Conservation (phyloP, 2,329 filamentous ascomycete species). For the Sporothrix dimorphospora region DNA sequence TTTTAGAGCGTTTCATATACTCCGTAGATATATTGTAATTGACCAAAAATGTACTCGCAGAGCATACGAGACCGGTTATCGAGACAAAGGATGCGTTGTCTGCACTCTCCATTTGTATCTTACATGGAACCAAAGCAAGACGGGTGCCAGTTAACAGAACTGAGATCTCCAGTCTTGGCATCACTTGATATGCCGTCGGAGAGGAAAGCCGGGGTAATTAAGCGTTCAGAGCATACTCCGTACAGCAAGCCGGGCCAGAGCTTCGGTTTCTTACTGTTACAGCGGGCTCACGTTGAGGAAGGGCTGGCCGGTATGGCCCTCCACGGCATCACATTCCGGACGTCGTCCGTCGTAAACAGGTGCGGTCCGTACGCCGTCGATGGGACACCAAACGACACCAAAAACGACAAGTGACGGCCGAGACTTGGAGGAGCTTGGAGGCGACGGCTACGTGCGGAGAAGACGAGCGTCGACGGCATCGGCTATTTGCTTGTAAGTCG, state of each 20-base stretch:
- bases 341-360: no score
- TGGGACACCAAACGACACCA: not conserved
- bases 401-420: constrained; percentile 6
- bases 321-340: no score
- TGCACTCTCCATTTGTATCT: not conserved
- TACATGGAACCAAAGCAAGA: not conserved
- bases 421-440: not conserved
- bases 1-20: no score
- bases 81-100: not conserved
- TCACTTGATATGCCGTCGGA: not conserved
- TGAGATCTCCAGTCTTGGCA: constrained; percentile 12
- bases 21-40: no score
- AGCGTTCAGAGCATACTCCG: not conserved
- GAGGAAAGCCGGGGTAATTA: no score
- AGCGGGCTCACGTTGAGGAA: no score
- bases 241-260: no score
- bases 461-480: not conserved
- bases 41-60: not conserved
- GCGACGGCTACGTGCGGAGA: constrained; percentile 18
- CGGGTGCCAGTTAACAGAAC: not conserved
- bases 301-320: no score
- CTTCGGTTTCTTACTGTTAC: no score
- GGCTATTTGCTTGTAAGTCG: constrained; percentile 23
- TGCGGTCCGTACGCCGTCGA: not conserved
- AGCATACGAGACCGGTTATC: not conserved